Evolutionary conservation across 2,329 filamentous ascomycete species (phyloP), one percentile per base, ranked within the genome.

Genomic region (Aspergillus neoniger): DNA sequence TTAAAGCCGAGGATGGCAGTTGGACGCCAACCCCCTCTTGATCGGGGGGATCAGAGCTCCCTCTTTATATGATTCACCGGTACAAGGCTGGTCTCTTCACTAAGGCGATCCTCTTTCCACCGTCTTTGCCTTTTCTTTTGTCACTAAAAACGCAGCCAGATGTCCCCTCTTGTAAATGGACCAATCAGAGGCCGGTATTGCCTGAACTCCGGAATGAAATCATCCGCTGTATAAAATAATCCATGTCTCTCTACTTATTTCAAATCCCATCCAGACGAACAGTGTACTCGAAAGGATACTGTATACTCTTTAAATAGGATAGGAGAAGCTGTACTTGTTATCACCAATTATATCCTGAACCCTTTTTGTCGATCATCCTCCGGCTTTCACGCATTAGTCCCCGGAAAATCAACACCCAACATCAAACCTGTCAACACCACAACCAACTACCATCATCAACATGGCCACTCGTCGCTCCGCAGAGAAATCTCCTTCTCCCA

Each of bases 401-500:
- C 32, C n/a, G 28, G 32, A 36, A 36, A 14, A 14, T 12, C 32
- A 36, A 15, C 32, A 49, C 30, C 38, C 44, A 19, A 25, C 47
- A 39, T 17, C 38, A 12, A 43, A 44, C 52, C 32, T 25, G 38
- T 44, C 39, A 19, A 10, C 23, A 47, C 19, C 19, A 55, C 17
- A 38, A 55, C 10, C 23, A 8, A 14, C 19, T 10, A 10, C 39
- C 10, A 30, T 25, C 15, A 55, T 44, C 57, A 72, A 55, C 28
- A 76, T 76, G 73, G 71, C 73, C 50, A 68, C 66, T 61, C 70
- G 71, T 38, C 73, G 73, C 56, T 63, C 69, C 47, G 68, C 71
- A 39, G 69, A 64, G 12, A 69, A 72, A 56, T 70, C 72, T 36
- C 32, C 32, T 39, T 71, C 69, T 47, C 70, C 72, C 23, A 47